Percentiles rank a stretch among this genome's conserved stretches.
phyloP scores from a whole-genome alignment of 805 yeast species.

The Nakazawaea populi region DNA sequence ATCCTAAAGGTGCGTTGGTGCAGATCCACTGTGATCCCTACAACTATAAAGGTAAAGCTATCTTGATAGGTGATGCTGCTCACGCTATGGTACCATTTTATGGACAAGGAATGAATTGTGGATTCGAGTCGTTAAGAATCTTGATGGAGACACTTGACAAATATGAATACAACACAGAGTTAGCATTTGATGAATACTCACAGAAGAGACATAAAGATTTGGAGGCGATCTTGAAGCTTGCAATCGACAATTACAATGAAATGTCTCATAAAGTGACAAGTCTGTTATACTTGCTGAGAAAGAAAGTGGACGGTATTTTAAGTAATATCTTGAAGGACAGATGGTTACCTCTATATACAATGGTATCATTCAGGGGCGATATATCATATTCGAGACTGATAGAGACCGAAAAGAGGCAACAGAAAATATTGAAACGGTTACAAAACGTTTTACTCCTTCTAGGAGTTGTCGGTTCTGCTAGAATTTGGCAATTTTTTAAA shows the following conservation, averaged over 20 bases:
- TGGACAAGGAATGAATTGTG: conserved; percentile 97
- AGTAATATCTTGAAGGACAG: conserved; percentile 51
- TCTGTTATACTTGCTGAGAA: conserved; percentile 53
- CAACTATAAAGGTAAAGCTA: conserved; percentile 52
- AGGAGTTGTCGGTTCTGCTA: background rate
- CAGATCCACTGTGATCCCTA: conserved; percentile 69
- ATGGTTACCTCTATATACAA: conserved; percentile 86
- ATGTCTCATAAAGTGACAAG: conserved; percentile 80
- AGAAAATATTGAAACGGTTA: conserved; percentile 33
- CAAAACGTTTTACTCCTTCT: background rate
- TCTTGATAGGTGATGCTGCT: conserved; percentile 88
- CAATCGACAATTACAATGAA: conserved; percentile 76
- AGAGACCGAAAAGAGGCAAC: conserved; percentile 47
- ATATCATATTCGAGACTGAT: conserved; percentile 71
- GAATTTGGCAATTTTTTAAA: background rate
- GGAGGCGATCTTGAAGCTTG: conserved; percentile 69
- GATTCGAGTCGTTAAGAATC: conserved; percentile 82
- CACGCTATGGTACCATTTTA: conserved; percentile 98
- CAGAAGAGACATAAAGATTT: conserved; percentile 56
- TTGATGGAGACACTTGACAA: conserved; percentile 46
- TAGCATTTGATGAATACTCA: conserved; percentile 54
- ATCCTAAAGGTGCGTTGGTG: conserved; percentile 77
- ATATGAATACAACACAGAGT: conserved; percentile 29
- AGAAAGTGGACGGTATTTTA: conserved; percentile 59
- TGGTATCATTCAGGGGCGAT: conserved; percentile 87